Percentiles rank a stretch among this genome's conserved stretches.
Conservation (phyloP, 352 stramenopile genomes). For the Phytophthora cryptogea region DNA sequence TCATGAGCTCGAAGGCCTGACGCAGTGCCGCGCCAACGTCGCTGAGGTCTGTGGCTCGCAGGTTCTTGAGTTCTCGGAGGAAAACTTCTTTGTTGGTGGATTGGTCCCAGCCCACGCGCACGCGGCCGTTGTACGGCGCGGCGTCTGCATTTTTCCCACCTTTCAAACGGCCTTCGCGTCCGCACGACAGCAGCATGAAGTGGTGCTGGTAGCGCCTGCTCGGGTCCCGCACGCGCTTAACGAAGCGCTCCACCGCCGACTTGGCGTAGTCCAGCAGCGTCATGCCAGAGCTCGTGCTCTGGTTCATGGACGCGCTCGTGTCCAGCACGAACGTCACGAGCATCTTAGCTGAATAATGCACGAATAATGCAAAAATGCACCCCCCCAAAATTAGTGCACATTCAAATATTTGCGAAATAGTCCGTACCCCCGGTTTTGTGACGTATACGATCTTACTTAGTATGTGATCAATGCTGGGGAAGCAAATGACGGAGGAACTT, state of each 20-base stretch:
- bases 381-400: too few relatives aligned
- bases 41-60: conserved; percentile 79
- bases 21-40: conserved; percentile 73
- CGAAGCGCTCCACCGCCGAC: conserved; percentile 86
- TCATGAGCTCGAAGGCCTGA: conserved; percentile 89
- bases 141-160: conserved; percentile 13
- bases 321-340: conserved; percentile 91
- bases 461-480: conserved; percentile 37
- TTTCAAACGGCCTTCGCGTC: conserved; percentile 38
- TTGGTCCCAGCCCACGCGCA: conserved; percentile 86
- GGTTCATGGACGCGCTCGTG: conserved; percentile 91
- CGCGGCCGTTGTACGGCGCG: conserved; percentile 59
- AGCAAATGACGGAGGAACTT: conserved; percentile 70
- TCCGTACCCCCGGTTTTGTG: neutral
- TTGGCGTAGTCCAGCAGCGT: conserved; percentile 90
- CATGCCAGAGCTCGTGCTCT: conserved; percentile 89
- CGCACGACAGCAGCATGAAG: conserved; percentile 89
- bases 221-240: conserved; percentile 85
- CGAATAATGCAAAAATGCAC: too few relatives aligned
- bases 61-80: conserved; percentile 81
- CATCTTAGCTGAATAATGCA: conserved; percentile 39
- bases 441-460: conserved; percentile 9
- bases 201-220: conserved; percentile 86
- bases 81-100: conserved; percentile 88
- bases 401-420: too few relatives aligned